Conservation (phyloP, 2,329 filamentous ascomycete genomes). For the Fusarium staphyleae region DNA sequence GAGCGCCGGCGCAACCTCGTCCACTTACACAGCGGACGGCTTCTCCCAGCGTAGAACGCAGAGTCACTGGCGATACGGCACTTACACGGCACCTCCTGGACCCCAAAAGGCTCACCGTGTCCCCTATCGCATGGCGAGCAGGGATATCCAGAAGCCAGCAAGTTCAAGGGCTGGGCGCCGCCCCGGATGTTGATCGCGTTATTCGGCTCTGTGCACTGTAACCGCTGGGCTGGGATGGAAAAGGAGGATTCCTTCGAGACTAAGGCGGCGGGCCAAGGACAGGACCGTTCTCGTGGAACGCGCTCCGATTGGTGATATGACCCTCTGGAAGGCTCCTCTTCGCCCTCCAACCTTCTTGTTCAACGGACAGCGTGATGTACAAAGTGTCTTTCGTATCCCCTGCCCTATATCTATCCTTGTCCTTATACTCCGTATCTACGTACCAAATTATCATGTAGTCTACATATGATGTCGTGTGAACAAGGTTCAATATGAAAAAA, state of each 20-base stretch:
- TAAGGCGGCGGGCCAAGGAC: constrained; percentile 22
- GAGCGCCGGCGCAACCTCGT: constrained; percentile 14
- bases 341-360: constrained; percentile 29
- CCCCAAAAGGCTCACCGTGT: not conserved
- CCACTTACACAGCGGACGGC: constrained; percentile 13
- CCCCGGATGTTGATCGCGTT: constrained; percentile 27
- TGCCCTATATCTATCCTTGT: constrained; percentile 27
- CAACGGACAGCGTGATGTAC: constrained; percentile 15
- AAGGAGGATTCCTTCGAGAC: constrained; percentile 27
- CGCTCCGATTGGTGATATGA: constrained; percentile 35
- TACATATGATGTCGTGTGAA: constrained; percentile 11
- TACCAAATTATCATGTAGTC: constrained; percentile 17
- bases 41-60: no score
- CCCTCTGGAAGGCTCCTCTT: constrained; percentile 13
- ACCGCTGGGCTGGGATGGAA: constrained; percentile 10
- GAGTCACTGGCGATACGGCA: constrained; percentile 15
- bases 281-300: constrained; percentile 39
- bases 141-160: constrained; percentile 25
- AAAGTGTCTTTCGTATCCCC: constrained; percentile 23
- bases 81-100: constrained; percentile 30
- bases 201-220: constrained; percentile 29
- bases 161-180: constrained; percentile 13
- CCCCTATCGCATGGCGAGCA: constrained; percentile 31
- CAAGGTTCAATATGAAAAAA: constrained; percentile 2
- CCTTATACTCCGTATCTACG: constrained; percentile 16